Evolutionary conservation across 2,329 filamentous ascomycete species (phyloP).

Genomic region (Trichoderma koningii): DNA sequence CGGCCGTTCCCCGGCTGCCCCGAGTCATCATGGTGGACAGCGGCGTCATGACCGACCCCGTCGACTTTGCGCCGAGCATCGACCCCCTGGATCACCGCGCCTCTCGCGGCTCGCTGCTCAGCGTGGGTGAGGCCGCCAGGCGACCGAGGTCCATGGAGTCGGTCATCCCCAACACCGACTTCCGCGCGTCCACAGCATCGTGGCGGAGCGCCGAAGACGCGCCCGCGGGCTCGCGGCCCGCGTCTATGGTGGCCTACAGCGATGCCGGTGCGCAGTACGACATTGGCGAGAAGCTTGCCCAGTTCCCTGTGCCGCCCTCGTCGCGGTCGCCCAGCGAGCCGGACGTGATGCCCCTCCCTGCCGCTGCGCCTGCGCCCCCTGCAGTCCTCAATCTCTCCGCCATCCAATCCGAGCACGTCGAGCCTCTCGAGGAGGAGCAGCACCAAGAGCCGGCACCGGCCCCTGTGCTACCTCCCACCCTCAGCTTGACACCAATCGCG

Average conservation of each 20-base stretch:
- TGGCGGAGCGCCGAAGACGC: constrained; percentile 35
- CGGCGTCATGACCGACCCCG: constrained; percentile 62
- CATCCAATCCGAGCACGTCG: constrained; percentile 49
- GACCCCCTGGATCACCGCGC: constrained; percentile 18
- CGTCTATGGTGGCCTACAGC: constrained; percentile 55
- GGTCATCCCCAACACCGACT: constrained; percentile 38
- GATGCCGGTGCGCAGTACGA: constrained; percentile 57
- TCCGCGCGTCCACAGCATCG: constrained; percentile 31
- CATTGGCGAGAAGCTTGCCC: constrained; percentile 54
- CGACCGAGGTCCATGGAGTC: constrained; percentile 49
- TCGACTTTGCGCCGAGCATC: constrained; percentile 42
- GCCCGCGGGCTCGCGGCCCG: constrained; percentile 41
- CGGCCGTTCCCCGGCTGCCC: constrained; percentile 53
- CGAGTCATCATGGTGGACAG: constrained; percentile 61
- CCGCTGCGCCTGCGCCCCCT: constrained; percentile 39
- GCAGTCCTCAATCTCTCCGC: constrained; percentile 49
- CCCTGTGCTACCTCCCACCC: constrained; percentile 37
- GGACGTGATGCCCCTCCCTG: constrained; percentile 25
- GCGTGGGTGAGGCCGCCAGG: constrained; percentile 34
- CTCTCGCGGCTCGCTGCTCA: constrained; percentile 31
- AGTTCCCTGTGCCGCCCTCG: constrained; percentile 57
- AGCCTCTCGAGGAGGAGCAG: constrained; percentile 45
- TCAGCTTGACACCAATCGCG: constrained; percentile 41
- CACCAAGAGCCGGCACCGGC: constrained; percentile 30
- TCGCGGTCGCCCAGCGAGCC: constrained; percentile 37